Percentiles rank a stretch among this genome's conserved stretches.
Conservation (phyloP, 2,329 filamentous ascomycete species). For the Diaporthe nobilis region DNA sequence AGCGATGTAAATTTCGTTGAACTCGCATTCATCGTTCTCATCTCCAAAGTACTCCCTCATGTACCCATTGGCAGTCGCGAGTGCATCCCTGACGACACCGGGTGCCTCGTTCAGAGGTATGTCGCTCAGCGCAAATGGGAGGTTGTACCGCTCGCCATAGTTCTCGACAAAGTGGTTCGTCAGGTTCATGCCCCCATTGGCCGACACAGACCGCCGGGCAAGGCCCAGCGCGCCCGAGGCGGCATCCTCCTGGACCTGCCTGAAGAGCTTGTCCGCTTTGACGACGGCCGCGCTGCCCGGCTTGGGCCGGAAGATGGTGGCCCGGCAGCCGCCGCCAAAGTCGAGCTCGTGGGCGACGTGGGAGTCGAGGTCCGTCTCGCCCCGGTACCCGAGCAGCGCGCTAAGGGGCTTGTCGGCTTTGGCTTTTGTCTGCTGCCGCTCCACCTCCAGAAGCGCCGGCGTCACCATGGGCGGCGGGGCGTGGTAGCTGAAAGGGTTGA, state of each 20-base stretch:
- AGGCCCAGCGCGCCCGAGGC: background rate
- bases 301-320: background rate
- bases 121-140: background rate
- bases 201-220: background rate
- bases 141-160: conserved; percentile 11
- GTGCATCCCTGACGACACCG: background rate
- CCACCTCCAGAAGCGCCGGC: background rate
- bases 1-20: conserved; percentile 23
- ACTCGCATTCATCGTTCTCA: background rate
- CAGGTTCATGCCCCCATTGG: background rate
- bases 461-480: conserved; percentile 10
- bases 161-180: conserved; percentile 31
- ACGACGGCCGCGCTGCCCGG: background rate
- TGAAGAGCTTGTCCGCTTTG: background rate
- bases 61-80: background rate
- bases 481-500: background rate
- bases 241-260: background rate
- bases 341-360: background rate
- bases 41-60: conserved; percentile 7
- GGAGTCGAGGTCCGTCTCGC: background rate
- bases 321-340: conserved; percentile 14
- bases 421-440: background rate
- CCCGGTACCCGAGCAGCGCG: background rate
- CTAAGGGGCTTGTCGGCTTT: background rate
- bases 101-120: background rate